Conservation (phyloP, 2,329 filamentous ascomycete species). For the Neonectria faginata region DNA sequence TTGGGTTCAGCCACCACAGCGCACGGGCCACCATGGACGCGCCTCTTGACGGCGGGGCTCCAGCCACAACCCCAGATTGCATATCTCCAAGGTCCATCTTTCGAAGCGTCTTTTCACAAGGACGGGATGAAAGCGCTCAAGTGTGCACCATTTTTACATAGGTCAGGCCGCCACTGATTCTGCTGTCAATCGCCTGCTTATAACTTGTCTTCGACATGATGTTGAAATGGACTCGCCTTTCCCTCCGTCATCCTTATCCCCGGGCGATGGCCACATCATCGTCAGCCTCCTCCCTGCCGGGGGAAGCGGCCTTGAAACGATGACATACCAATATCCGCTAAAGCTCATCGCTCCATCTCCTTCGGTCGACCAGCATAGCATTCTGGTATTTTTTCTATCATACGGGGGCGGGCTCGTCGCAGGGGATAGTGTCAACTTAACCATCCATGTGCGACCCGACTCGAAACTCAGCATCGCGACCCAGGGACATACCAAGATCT, state of each 20-base stretch:
- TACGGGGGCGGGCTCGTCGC: slow-evolving; percentile 95
- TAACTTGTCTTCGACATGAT: slow-evolving; percentile 35
- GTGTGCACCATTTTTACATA: slow-evolving; percentile 6
- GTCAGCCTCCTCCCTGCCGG: slow-evolving; percentile 78
- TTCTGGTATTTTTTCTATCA: slow-evolving; percentile 89
- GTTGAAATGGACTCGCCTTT: slow-evolving; percentile 75
- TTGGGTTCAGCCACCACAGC: slow-evolving; percentile 28
- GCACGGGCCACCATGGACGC: slow-evolving; percentile 21
- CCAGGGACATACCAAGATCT: slow-evolving; percentile 93
- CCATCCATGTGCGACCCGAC: slow-evolving; percentile 70
- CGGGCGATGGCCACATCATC: slow-evolving; percentile 83
- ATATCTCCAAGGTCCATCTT: slow-evolving; percentile 31
- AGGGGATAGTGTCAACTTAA: slow-evolving; percentile 83
- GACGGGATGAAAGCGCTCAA: background rate
- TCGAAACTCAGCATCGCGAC: slow-evolving; percentile 77
- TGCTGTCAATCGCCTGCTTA: background rate
- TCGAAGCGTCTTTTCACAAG: slow-evolving; percentile 9
- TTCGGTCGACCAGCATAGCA: slow-evolving; percentile 71
- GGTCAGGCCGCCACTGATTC: background rate
- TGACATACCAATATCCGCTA: slow-evolving; percentile 93
- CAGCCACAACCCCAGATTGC: slow-evolving; percentile 34
- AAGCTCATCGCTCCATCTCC: slow-evolving; percentile 89
- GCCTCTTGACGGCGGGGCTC: slow-evolving; percentile 29
- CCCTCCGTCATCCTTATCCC: slow-evolving; percentile 75
- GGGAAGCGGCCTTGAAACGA: slow-evolving; percentile 76